A percentile compares a stretch with the other conserved stretches of the same genome.
Evolutionary conservation across 306 rosid species (phyloP).

Genomic region (Cicer chorassanicum): DNA sequence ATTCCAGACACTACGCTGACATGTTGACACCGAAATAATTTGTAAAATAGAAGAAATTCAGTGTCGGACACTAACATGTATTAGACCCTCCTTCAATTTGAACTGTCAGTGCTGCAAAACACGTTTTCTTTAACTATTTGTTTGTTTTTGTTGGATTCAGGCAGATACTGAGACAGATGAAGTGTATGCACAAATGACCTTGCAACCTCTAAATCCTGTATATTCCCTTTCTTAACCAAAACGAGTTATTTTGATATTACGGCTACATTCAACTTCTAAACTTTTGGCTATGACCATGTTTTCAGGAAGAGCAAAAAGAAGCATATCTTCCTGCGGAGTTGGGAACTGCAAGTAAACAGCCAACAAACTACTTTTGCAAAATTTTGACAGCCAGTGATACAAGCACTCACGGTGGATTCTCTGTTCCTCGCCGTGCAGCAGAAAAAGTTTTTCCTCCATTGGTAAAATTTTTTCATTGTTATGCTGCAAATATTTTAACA

Average conservation of each 20-base stretch:
- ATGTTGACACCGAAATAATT: too few species aligned
- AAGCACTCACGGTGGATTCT: slow-evolving; percentile 80
- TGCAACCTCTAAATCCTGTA: slow-evolving; percentile 89
- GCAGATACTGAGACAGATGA: slow-evolving; percentile 90
- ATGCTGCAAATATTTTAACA: slow-evolving; percentile 7
- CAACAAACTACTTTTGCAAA: slow-evolving; percentile 89
- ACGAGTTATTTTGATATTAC: slow-evolving; percentile 20
- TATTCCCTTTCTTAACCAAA: slow-evolving; percentile 39
- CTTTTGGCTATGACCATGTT: slow-evolving; percentile 32
- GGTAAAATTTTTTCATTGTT: slow-evolving; percentile 43
- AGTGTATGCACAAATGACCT: slow-evolving; percentile 96
- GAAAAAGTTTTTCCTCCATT: slow-evolving; percentile 94
- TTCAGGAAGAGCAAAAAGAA: slow-evolving; percentile 62
- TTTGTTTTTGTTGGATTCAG: slow-evolving; percentile 56
- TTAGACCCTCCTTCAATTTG: too few species aligned
- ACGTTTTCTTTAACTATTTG: slow-evolving; percentile 21
- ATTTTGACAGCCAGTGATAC: slow-evolving; percentile 98
- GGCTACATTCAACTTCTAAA: slow-evolving; percentile 27
- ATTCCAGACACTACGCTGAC: too few species aligned
- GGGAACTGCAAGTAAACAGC: slow-evolving; percentile 58
- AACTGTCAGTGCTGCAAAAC: too few species aligned
- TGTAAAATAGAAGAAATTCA: too few species aligned
- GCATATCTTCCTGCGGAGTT: slow-evolving; percentile 56
- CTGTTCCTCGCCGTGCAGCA: slow-evolving; percentile 63
- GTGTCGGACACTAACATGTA: too few species aligned